Evolutionary conservation across 2,329 filamentous ascomycete genomes (phyloP), one percentile per base, ranked within the genome.

Genomic region (Coniochaeta sp.): DNA sequence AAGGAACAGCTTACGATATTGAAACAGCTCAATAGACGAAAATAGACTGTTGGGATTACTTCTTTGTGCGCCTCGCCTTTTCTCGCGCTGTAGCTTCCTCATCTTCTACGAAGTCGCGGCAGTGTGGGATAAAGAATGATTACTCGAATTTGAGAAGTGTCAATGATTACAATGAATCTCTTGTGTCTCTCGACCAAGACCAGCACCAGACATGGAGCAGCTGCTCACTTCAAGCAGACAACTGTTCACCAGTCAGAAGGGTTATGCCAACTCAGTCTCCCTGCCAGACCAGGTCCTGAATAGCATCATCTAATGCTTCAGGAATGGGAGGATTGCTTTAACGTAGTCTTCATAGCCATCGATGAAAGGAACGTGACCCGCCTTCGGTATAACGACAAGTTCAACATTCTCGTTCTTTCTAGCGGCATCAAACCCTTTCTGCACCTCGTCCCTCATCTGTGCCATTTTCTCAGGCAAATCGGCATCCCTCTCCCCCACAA

Each of bases 401-500:
- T 70, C 66, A n/a, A 75, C 68, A 34, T 58, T 61, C 8, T 59
- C 63, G 2, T 59, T 60, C 61, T 67, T 72, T 1, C 68, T 67
- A 11, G 62, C 67, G 0, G 58, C 64, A 3, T 62, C 61, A 38
- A 74, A 71, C 0, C 75, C 70, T 6, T 64, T 59, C 36, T 76
- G 68, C 28, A 79, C 69, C 57, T 69, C 66, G 14, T 68, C 65
- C n/a, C 72, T 65, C 70, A 78, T 73, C 4, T 67, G 67, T 16
- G 67, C 61, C 77, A 79, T 78, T 4, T 68, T 67, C 54, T 68
- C 60, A 0, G 74, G 73, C 33, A 78, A 64, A 55, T 77, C 72
- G 12, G 70, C 72, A 63, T 78, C 76, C 19, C 75, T 73, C 59
- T 77, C 74, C 0, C 77, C 75, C 0, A 75, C 75, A 1, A 79